Evolutionary conservation across 1,284 basidiomycete species (phyloP), one percentile per base, ranked within the genome.

Genomic region (Leccinum subfulvum): DNA sequence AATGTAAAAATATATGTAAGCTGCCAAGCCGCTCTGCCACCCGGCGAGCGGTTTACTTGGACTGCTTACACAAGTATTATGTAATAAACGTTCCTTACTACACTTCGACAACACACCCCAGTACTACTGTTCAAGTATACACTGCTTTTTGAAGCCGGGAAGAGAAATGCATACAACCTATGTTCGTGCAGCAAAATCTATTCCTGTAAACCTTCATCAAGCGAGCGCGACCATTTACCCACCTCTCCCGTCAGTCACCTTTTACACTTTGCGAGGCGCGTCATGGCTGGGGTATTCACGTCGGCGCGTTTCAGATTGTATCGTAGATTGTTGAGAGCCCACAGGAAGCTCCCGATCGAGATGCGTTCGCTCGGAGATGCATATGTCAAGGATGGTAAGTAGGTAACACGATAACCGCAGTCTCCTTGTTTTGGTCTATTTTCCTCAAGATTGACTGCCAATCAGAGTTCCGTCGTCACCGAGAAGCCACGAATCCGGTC

Each of bases 321-420:
- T 75, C 87, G 94, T 53, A 81, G 87, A 56, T 80, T 98, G 30
- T 79, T 97, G 28, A 85, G 95, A 13, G 87, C 88, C 1, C 95
- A 97, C 71, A 83, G 90, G 47, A 75, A 76, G 61, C 81, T 97
- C 3, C 90, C 93, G 0, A 63, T 72, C 8, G 94, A 95, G 66
- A 93, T 97, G 90, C 84, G 94, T 18, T 87, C 84, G 44, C 80
- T 97, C 63, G 95, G 95, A 35, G 95, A 98, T 75, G 83, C 84
- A 41, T 97, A 97, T 72, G 84, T 97, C 62, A 97, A 94, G 79
- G 85, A 89, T 66, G 90, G 91, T 91, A 30, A 30, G 28, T 30
- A 57, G 57, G 80, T 60, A 4, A 68, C 55, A 18, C 23, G 1
- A 16, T 30, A 3, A 16, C 18, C 53, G 16, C 21, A 7, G 59